These are phyloP conservation scores for Leccinum uliginosum DNA, from an alignment of 768 basidiomycete species.

Conservation along the genomic window DNA sequence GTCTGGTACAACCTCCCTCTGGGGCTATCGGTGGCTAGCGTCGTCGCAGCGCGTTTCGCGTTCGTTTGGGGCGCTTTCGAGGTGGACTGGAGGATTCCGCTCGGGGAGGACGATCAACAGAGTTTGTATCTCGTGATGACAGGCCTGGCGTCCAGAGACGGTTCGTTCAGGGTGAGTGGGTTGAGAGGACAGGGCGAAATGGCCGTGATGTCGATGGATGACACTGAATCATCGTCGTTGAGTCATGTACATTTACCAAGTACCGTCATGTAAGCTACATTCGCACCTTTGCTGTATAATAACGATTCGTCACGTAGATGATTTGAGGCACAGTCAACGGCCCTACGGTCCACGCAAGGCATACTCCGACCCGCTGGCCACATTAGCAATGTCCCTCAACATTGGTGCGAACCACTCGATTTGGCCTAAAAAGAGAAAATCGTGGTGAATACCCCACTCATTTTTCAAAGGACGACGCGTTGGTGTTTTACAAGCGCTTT, in stretches of 20 bases:
- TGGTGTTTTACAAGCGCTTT: conserved; percentile 81
- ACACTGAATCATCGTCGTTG: neutral
- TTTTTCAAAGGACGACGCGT: conserved; percentile 50
- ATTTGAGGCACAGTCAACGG: too few species aligned
- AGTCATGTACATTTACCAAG: neutral
- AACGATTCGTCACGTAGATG: too few species aligned
- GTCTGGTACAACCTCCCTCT: conserved; percentile 17
- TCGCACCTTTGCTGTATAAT: too few species aligned
- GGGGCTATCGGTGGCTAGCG: conserved; percentile 19
- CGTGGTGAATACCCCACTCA: neutral
- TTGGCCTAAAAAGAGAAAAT: conserved; percentile 29
- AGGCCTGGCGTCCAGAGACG: conserved; percentile 12
- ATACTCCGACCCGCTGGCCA: conserved; percentile 34
- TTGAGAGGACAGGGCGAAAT: neutral
- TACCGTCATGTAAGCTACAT: neutral
- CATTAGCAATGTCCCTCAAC: conserved; percentile 43
- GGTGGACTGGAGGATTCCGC: conserved; percentile 21
- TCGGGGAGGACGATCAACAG: conserved; percentile 33
- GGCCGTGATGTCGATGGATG: neutral
- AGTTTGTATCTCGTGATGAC: conserved; percentile 30
- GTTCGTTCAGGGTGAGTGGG: neutral
- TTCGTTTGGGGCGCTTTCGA: conserved; percentile 28
- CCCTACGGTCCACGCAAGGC: too few species aligned
- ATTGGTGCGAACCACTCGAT: conserved; percentile 51
- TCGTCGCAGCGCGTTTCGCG: conserved; percentile 19